Base-by-base conservation (phyloP, 2,329 filamentous ascomycete genomes). In the Cryphonectria japonica region DNA sequence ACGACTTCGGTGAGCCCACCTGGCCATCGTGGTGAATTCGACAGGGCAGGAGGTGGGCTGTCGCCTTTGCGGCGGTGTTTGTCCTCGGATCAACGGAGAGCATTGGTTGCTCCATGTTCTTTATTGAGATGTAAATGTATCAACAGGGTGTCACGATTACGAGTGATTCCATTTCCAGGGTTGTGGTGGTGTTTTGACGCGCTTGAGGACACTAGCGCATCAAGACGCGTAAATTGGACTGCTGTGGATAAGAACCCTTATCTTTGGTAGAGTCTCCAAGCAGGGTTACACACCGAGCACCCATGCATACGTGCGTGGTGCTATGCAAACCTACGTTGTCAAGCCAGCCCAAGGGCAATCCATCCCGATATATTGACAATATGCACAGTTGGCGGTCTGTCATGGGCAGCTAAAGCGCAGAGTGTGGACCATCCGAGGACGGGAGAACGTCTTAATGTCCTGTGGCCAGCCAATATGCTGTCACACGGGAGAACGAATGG, bases 21-120 rank as follows among this genome's bases (percentile, higher is more conserved):
- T 89, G 85, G 0, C 95, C 95, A 75, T 92, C 89, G 80, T 97
- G 91, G 76, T 95, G 87, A 77, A 98, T 89, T 69, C 89, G 88
- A 76, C 93, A 96, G 3, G 95, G 94, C 19, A 98, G 85, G 29
- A 97, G 83, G 77, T 97, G 91, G 4, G 91, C 88, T 0, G 85
- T 88, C 69, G 84, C 84, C 71, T 85, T 84, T 29, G 70, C 60
- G 2, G 71, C 70, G 7, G 71, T 68, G 2, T 75, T 68, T 34
- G 74, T 69, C 6, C 76, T 73, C n/a, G 74, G 69, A 34, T 79
- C 77, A 41, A 87, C 77, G 3, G 77, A 76, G 37, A 87, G 79
- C 22, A 86, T 85, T 52, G 82, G 79, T 70, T 81, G 80, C 8
- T 81, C 76, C 84, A 85, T 85, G 66, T 67, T 62, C 60, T 11